Base-by-base conservation (phyloP, 2,329 filamentous ascomycete genomes). In the Bipolaris victoriae region DNA sequence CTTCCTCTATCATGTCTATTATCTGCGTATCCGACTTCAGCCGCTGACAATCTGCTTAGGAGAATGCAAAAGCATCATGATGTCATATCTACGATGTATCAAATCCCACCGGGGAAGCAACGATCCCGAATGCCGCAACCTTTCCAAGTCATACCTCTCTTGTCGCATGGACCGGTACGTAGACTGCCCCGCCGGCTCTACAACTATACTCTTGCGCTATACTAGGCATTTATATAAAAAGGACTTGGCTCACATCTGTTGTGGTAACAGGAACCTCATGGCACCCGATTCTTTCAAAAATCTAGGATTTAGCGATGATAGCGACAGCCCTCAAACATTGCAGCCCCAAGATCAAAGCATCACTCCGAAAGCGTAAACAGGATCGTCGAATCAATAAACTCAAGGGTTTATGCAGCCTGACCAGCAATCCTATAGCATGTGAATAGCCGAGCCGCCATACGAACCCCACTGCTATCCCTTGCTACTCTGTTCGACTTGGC, bases 281-380 rank as follows among this genome's bases (percentile, higher is more conserved):
- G 93, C 93, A 7, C 91, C 86, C 66, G 95, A 99, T 72, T 91
- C 96, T 58, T 95, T 98, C 78, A 92, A 90, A 77, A 99, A 99
- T 72, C 81, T 99, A 39, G 95, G 95, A 0, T 95, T 96, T 67
- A 80, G 82, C 43, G 76, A 63, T n/a, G 65, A 70, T 49, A 47
- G 47, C 26, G 57, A 58, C 16, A 54, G 40, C 33, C 18, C 66
- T 20, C 66, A 60, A 49, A 49, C 68, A 67, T 53, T 62, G 47
- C 65, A 67, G 57, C 48, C 62, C 48, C 62, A 68, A 61, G 53
- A 45, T 41, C 59, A 65, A 56, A 61, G 68, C 63, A 71, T 65
- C 51, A 61, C 64, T 50, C 65, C 63, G 51, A 60, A 57, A 37
- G 64, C 64, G 44, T 73, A 71, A 63, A 57, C 52, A 39, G 41